phyloP scores from a whole-genome alignment of 2,329 filamentous ascomycete species.

The Penicillium sp. region DNA sequence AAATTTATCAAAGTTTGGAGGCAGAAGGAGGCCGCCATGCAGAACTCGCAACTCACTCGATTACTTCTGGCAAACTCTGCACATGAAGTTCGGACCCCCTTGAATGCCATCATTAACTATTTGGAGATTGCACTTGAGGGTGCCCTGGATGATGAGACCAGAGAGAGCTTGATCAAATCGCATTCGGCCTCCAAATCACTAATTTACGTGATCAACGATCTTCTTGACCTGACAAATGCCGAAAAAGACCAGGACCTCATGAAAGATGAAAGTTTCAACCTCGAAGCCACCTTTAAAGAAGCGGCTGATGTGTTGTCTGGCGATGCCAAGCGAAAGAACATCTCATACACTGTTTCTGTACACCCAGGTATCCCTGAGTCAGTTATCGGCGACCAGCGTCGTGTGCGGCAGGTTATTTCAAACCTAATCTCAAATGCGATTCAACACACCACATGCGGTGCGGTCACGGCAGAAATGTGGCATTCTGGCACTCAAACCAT shows the following conservation, averaged over 20 bases:
- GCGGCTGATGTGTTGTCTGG: slow-evolving; percentile 70
- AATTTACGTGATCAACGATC: slow-evolving; percentile 91
- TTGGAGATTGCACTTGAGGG: slow-evolving; percentile 88
- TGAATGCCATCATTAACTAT: slow-evolving; percentile 94
- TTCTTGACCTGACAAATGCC: slow-evolving; percentile 82
- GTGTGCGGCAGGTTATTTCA: slow-evolving; percentile 76
- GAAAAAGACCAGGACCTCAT: slow-evolving; percentile 77
- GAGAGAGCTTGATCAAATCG: slow-evolving; percentile 79
- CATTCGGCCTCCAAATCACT: slow-evolving; percentile 89
- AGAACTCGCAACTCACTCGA: slow-evolving; percentile 76
- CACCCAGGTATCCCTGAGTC: slow-evolving; percentile 65
- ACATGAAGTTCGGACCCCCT: slow-evolving; percentile 83
- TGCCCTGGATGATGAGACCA: slow-evolving; percentile 71
- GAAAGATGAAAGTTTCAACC: slow-evolving; percentile 76
- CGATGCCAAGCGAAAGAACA: slow-evolving; percentile 72
- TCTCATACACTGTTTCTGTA: slow-evolving; percentile 66
- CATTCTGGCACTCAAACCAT: slow-evolving; percentile 45
- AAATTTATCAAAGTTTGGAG: slow-evolving; percentile 91
- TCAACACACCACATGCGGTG: slow-evolving; percentile 68
- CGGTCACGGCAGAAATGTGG: slow-evolving; percentile 68
- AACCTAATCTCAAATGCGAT: slow-evolving; percentile 85
- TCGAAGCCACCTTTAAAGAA: slow-evolving; percentile 68
- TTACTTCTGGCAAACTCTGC: slow-evolving; percentile 82
- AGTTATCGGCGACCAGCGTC: slow-evolving; percentile 75
- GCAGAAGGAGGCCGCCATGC: slow-evolving; percentile 80